Base-by-base conservation (phyloP, 495 filamentous ascomycete genomes). In the Aspergillus biplanus region DNA sequence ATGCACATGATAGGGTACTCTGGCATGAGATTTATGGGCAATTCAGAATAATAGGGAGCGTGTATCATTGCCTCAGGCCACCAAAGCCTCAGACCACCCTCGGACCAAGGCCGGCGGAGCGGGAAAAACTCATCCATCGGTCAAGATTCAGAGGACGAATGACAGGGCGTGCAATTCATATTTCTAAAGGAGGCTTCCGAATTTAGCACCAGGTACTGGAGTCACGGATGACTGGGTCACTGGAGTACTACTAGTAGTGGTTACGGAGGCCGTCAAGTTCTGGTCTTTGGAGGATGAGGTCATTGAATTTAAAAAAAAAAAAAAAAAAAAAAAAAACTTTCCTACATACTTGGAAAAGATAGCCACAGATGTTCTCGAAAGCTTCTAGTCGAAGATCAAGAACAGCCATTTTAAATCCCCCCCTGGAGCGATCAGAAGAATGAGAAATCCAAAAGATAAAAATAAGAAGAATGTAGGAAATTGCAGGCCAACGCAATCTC, bases 131-230 rank as follows among this genome's bases (percentile, higher is more conserved):
- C n/a, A 32, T 37, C 58, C 47, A 11, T n/a, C 7, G 11, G 47
- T 18, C 57, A 42, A 59, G 42, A 57, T 56, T 56, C 33, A 52
- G 37, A 52, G 48, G 58, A 58, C 65, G 59, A 67, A 67, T 67
- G 49, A 47, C 48, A 58, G 42, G 5, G 31, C 57, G 46, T 32
- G 50, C 52, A 62, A 48, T 49, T 48, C 42, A 34, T 13, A 64
- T 67, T 67, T 64, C 47, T 50, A 61, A 58, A n/a, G 42, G 39
- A 52, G 48, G n/a, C 44, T 37, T 48, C 11, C 39, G 7, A 37
- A 31, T 53, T 37, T 15, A 59, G 21, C 21, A 27, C 21, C 21
- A 27, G 21, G 21, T 2, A 27, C 21, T 27, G 21, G 21, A 27
- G 2, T 27, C 21, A 27, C 21, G 21, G 21, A 27, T 27, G 21